Percentiles rank a stretch among this genome's conserved stretches.
Conservation (phyloP, 345 rosid genomes). For the Aquilaria malaccensis region DNA sequence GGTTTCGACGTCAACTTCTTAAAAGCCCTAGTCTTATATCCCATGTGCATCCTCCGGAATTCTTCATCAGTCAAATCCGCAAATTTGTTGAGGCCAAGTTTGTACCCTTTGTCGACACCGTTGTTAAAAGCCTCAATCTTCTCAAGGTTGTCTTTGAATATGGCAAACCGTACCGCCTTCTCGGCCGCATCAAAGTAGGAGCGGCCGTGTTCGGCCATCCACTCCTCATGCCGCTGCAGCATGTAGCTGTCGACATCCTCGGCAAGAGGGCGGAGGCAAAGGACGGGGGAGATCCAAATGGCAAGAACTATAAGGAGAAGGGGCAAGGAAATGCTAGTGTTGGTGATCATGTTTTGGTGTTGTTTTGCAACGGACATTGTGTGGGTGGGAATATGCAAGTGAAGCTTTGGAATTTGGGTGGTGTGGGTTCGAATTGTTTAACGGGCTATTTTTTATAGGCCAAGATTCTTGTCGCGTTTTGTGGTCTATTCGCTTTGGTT, state of each 20-base stretch:
- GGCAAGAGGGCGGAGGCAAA: conserved; percentile 13
- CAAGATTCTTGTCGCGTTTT: background rate
- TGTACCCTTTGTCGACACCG: conserved; percentile 27
- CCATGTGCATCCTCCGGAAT: conserved; percentile 33
- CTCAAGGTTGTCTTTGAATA: conserved; percentile 33
- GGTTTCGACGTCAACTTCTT: background rate
- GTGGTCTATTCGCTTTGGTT: background rate
- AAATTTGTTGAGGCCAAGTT: conserved; percentile 47
- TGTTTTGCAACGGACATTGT: conserved; percentile 12
- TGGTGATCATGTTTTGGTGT: background rate
- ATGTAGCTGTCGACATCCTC: conserved; percentile 9
- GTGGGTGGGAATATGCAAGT: background rate
- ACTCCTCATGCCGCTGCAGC: conserved; percentile 24
- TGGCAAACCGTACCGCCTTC: conserved; percentile 25
- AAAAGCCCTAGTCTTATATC: conserved; percentile 19
- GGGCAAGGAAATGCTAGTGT: background rate
- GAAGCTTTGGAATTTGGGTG: no score
- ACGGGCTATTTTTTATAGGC: conserved; percentile 14
- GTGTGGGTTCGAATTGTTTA: background rate
- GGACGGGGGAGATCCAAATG: conserved; percentile 13
- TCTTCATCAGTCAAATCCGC: conserved; percentile 49
- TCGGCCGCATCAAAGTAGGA: conserved; percentile 23
- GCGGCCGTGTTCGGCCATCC: conserved; percentile 31
- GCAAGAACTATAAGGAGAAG: conserved; percentile 15
- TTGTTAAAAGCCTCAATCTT: conserved; percentile 27